Conservation (phyloP, 345 rosid species). For the Microthlaspi erraticum region DNA sequence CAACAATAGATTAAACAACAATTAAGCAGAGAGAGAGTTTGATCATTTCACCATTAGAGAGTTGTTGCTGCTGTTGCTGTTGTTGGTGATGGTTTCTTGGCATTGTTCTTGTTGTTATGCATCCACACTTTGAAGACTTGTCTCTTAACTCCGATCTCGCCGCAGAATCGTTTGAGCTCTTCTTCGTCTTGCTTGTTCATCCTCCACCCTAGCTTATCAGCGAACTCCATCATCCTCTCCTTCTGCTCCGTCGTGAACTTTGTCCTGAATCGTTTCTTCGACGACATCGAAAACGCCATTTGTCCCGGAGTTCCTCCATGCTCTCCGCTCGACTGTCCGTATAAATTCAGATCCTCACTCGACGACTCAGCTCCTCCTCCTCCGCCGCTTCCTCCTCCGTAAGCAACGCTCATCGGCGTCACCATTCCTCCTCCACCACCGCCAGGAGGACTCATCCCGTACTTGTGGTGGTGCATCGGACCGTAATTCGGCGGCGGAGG, state of each 20-base stretch:
- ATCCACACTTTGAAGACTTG: slow-evolving; percentile 88
- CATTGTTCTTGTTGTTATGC: slow-evolving; percentile 80
- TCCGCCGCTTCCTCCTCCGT: slow-evolving; percentile 47
- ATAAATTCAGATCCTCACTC: slow-evolving; percentile 69
- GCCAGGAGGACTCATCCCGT: slow-evolving; percentile 53
- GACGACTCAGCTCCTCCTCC: slow-evolving; percentile 77
- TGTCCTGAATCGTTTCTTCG: slow-evolving; percentile 65
- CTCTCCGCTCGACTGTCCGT: slow-evolving; percentile 56
- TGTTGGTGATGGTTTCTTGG: slow-evolving; percentile 52
- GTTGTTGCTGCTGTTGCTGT: neutral
- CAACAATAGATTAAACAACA: slow-evolving; percentile 19
- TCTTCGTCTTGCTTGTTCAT: slow-evolving; percentile 73
- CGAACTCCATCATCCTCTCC: slow-evolving; percentile 78
- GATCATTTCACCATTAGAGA: slow-evolving; percentile 9
- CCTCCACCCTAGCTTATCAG: slow-evolving; percentile 82
- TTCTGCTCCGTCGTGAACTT: slow-evolving; percentile 76
- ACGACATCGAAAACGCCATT: slow-evolving; percentile 58
- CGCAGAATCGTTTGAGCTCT: slow-evolving; percentile 63
- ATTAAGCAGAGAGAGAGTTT: slow-evolving; percentile 22
- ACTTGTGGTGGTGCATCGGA: slow-evolving; percentile 46
- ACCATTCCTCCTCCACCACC: slow-evolving; percentile 49
- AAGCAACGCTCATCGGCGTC: slow-evolving; percentile 75
- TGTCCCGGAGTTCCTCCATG: slow-evolving; percentile 41
- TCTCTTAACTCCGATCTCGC: slow-evolving; percentile 69
- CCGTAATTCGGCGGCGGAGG: slow-evolving; percentile 51